phyloP scores from a whole-genome alignment of 306 rosid genomes.

The Urtica urens region DNA sequence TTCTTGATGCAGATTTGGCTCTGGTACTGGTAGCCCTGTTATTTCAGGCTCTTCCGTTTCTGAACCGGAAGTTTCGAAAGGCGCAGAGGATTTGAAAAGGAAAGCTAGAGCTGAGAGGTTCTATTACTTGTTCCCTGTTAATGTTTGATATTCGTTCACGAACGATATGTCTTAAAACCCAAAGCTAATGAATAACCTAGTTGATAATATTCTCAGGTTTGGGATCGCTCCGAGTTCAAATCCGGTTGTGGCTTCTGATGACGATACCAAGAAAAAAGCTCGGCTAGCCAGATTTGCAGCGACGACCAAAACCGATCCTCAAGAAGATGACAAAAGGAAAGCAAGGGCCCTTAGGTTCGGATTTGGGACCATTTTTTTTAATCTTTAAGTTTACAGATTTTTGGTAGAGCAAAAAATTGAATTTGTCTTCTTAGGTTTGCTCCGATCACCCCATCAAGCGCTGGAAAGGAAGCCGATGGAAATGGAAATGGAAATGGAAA shows the following conservation, averaged over 20 bases:
- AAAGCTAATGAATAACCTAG: no score
- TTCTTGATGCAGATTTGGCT: constrained; percentile 47
- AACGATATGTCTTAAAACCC: no score
- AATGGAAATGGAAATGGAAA: constrained; percentile 46
- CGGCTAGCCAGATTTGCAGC: constrained; percentile 64
- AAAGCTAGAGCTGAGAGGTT: constrained; percentile 92
- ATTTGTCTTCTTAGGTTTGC: constrained; percentile 45
- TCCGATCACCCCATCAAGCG: constrained; percentile 27
- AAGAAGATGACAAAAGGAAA: constrained; percentile 75
- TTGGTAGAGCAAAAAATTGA: not conserved
- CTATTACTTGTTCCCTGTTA: not conserved
- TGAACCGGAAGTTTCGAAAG: constrained; percentile 37
- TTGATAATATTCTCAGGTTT: no score
- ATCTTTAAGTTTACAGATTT: not conserved
- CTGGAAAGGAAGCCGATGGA: constrained; percentile 26
- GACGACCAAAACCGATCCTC: constrained; percentile 40
- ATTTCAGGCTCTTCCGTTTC: constrained; percentile 2
- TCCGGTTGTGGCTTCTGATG: constrained; percentile 41
- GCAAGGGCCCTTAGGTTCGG: constrained; percentile 65
- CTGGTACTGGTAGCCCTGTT: constrained; percentile 8
- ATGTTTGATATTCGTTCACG: no score
- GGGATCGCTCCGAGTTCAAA: constrained; percentile 45
- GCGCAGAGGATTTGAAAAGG: constrained; percentile 61
- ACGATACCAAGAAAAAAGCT: constrained; percentile 78
- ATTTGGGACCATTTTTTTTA: not conserved